Evolutionary conservation across 2,329 filamentous ascomycete genomes (phyloP).

Genomic region (Fusarium torreyae): DNA sequence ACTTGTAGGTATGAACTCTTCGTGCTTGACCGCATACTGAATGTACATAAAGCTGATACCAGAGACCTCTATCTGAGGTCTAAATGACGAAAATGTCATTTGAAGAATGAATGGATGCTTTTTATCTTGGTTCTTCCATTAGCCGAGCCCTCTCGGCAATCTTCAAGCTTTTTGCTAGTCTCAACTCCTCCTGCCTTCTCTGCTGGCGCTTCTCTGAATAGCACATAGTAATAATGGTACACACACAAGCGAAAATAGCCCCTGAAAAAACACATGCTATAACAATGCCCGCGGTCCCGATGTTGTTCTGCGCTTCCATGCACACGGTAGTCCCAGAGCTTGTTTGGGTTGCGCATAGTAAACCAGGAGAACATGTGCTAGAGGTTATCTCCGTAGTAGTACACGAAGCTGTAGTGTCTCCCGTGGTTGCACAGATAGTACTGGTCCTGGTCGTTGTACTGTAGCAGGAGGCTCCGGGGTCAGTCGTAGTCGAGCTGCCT

Average conservation of each 20-base stretch:
- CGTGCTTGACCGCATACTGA: too few relatives aligned
- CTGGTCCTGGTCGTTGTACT: not conserved
- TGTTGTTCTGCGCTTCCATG: slow-evolving; percentile 5
- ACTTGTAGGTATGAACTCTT: too few relatives aligned
- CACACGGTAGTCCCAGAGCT: not conserved
- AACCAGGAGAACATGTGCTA: not conserved
- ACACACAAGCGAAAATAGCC: not conserved
- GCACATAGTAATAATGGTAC: not conserved
- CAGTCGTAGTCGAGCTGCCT: not conserved
- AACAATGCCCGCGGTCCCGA: not conserved
- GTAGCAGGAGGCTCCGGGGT: not conserved
- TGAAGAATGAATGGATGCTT: too few relatives aligned
- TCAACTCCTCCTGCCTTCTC: not conserved
- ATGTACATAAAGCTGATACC: too few relatives aligned
- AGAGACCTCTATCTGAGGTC: too few relatives aligned
- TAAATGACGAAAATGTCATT: too few relatives aligned
- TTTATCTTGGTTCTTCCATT: not conserved
- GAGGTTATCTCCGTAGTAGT: not conserved
- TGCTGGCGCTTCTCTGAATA: slow-evolving; percentile 5
- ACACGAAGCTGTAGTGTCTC: not conserved
- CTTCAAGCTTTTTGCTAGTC: not conserved
- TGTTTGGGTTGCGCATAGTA: not conserved
- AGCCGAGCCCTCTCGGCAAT: not conserved
- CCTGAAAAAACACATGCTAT: slow-evolving; percentile 7
- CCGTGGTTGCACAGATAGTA: not conserved